Conservation (phyloP, 2,329 filamentous ascomycete species). For the Hypoxylon sp. region DNA sequence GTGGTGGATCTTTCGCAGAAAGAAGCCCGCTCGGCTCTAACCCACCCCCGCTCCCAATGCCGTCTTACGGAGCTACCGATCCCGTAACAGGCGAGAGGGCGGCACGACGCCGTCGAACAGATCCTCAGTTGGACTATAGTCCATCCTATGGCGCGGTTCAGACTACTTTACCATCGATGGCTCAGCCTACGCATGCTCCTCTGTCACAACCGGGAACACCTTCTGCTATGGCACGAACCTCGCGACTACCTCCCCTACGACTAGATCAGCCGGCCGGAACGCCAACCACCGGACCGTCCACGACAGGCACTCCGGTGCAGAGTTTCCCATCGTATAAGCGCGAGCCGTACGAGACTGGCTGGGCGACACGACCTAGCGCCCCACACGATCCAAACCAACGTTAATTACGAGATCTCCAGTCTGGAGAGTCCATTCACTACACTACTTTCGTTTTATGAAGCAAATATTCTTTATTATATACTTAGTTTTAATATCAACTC, state of each 20-base stretch:
- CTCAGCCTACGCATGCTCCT: slow-evolving; percentile 56
- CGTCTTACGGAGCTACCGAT: slow-evolving; percentile 59
- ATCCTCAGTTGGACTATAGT: slow-evolving; percentile 62
- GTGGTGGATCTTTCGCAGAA: slow-evolving; percentile 57
- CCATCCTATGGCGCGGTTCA: slow-evolving; percentile 58
- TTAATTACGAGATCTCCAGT: slow-evolving; percentile 24
- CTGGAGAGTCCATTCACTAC: slow-evolving; percentile 18
- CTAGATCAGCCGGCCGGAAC: slow-evolving; percentile 59
- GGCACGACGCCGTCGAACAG: slow-evolving; percentile 63
- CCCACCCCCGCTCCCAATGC: slow-evolving; percentile 46
- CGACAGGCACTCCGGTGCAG: slow-evolving; percentile 47
- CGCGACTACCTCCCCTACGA: slow-evolving; percentile 65
- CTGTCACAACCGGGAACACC: slow-evolving; percentile 54
- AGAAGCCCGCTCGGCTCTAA: slow-evolving; percentile 55
- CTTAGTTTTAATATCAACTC: slow-evolving; percentile 43
- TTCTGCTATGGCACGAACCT: slow-evolving; percentile 52
- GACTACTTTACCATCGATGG: slow-evolving; percentile 60
- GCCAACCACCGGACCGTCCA: slow-evolving; percentile 44
- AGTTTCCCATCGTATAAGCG: slow-evolving; percentile 52
- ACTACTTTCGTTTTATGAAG: slow-evolving; percentile 44
- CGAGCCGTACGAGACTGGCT: slow-evolving; percentile 58
- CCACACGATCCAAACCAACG: slow-evolving; percentile 47
- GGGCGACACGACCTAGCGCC: slow-evolving; percentile 54
- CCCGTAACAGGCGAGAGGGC: slow-evolving; percentile 62
- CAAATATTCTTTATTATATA: slow-evolving; percentile 40